Percentiles rank a stretch among this genome's conserved stretches.
Conservation (phyloP, 1,284 basidiomycete genomes). For the Phylloporus sp. region DNA sequence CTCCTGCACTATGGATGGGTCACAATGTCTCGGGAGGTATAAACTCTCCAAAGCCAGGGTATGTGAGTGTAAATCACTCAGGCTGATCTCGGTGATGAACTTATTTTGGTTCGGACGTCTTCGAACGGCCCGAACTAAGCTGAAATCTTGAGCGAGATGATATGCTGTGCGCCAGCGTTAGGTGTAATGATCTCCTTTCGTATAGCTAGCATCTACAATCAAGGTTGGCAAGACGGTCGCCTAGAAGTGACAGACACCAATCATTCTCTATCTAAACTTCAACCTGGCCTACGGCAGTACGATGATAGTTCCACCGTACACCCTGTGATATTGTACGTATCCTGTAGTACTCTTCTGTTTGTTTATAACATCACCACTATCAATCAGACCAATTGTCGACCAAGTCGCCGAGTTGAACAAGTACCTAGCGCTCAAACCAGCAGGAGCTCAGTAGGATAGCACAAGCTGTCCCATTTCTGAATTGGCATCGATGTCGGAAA, state of each 20-base stretch:
- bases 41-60: constrained; percentile 55
- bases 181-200: neutral
- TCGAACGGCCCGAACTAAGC: constrained; percentile 72
- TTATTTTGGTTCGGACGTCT: constrained; percentile 45
- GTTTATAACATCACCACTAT: neutral
- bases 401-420: constrained; percentile 62
- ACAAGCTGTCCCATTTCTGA: constrained; percentile 65
- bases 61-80: constrained; percentile 41
- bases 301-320: constrained; percentile 62
- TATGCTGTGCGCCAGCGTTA: neutral
- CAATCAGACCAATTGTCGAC: constrained; percentile 58
- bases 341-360: neutral
- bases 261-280: constrained; percentile 46
- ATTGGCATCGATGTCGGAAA: constrained; percentile 69
- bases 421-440: constrained; percentile 54
- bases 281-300: constrained; percentile 65
- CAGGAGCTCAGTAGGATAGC: constrained; percentile 55
- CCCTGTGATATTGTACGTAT: constrained; percentile 56
- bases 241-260: constrained; percentile 4
- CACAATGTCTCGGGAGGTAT: constrained; percentile 64
- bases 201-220: constrained; percentile 51
- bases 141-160: constrained; percentile 49
- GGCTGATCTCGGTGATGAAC: constrained; percentile 6
- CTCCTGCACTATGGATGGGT: constrained; percentile 54
- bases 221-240: constrained; percentile 39